Base-by-base conservation (phyloP, 1,139 yeast genomes). In the Geotrichum macrosporum region DNA sequence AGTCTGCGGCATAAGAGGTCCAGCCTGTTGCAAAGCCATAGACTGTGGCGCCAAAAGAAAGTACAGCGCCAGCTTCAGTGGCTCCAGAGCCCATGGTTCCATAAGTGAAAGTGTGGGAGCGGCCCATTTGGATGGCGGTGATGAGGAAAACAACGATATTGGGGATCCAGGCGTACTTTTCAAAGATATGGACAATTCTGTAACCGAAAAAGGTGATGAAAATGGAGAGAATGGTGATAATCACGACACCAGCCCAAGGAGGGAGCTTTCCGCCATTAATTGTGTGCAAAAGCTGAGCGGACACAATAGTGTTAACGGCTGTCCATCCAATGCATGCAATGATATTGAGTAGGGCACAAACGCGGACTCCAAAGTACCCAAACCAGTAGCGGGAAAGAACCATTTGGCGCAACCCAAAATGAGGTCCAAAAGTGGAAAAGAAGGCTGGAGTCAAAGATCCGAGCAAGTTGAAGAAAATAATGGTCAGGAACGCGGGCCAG, bases 281-380 rank as follows among this genome's bases (percentile, higher is more conserved):
- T 64, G 84, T 79, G 67, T 83, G 81, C 56, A 88, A 73, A 61
- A 88, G 72, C 64, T 86, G 94, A 20, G 96, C 95, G 30, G 94
- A 80, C 22, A 88, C 84, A 78, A 88, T 85, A 55, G 87, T 84
- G 68, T 88, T 89, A 40, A 87, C 94, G 15, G 95, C 86, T 67
- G 94, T 88, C 96, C 96, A 88, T 55, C 96, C 96, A 54, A 88
- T 77, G 75, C 96, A 86, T 13, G 95, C 94, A 59, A 88, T 67
- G 59, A 81, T 77, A 63, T 88, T 88, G 60, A 88, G 73, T 36
- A 82, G 65, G 15, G 94, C 82, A 61, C 88, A 84, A 50, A 88
- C 72, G 64, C 95, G 76, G 67, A 84, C 81, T 43, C 84, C 81
- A 38, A 72, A 66, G 64, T 81, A 79, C 57, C 96, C 96, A 58